These are phyloP conservation scores for Achlya hypogyna DNA, from an alignment of 352 stramenopile genomes.

Conservation along the genomic window DNA sequence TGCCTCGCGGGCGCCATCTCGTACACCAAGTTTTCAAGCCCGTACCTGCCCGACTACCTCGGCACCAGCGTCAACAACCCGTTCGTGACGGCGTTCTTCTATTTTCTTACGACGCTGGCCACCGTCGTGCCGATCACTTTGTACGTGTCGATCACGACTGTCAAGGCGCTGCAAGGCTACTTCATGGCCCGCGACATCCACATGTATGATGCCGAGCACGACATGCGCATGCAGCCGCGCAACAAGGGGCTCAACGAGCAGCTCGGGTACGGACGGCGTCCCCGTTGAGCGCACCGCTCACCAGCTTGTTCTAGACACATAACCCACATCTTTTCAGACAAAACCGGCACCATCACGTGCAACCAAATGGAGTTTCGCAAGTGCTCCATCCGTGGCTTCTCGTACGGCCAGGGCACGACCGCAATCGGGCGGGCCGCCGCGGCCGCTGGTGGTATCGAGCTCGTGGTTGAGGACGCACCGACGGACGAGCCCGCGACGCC, in stretches of 20 bases:
- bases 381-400: constrained; percentile 67
- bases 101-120: constrained; percentile 75
- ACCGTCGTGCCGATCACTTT: constrained; percentile 85
- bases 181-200: constrained; percentile 81
- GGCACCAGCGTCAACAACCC: constrained; percentile 21
- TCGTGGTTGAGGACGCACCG: constrained; percentile 41
- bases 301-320: no score
- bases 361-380: constrained; percentile 89
- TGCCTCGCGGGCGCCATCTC: constrained; percentile 55
- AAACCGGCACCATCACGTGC: constrained; percentile 80
- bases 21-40: constrained; percentile 34
- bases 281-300: no score
- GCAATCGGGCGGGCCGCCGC: constrained; percentile 59
- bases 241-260: constrained; percentile 86
- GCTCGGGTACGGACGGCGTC: constrained; percentile 36
- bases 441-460: constrained; percentile 42
- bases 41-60: constrained; percentile 33
- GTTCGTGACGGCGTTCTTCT: constrained; percentile 62
- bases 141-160: constrained; percentile 83
- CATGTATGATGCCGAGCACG: constrained; percentile 75
- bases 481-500: constrained; percentile 21
- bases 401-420: constrained; percentile 78
- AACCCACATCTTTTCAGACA: constrained; percentile 97
- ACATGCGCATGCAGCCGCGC: constrained; percentile 60
- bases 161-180: constrained; percentile 82